Conservation (phyloP, 352 stramenopile species). For the Phytophthora vignae region DNA sequence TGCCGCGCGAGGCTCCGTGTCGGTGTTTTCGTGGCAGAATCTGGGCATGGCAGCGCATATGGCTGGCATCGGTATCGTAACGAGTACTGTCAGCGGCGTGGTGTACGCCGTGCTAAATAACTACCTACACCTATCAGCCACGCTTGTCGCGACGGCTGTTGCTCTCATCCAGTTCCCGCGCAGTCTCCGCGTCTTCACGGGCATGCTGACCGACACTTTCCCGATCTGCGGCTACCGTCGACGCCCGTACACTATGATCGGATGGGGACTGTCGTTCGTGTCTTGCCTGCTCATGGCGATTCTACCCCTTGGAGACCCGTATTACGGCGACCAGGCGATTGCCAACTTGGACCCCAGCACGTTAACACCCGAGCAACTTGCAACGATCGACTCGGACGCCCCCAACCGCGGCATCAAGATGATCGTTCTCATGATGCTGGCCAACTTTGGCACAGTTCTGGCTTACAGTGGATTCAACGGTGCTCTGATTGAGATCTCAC, state of each 20-base stretch:
- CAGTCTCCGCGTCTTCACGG: conserved; percentile 56
- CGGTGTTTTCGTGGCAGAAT: conserved; percentile 11
- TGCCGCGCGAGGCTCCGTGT: too few relatives aligned
- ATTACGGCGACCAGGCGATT: background rate
- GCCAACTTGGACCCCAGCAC: too few relatives aligned
- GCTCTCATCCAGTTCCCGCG: conserved; percentile 48
- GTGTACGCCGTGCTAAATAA: conserved; percentile 40
- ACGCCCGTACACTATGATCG: conserved; percentile 45
- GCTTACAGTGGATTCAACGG: conserved; percentile 65
- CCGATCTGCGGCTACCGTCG: conserved; percentile 55
- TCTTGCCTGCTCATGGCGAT: conserved; percentile 38
- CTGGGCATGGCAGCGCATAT: conserved; percentile 46
- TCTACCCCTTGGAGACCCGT: conserved; percentile 16
- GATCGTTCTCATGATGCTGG: conserved; percentile 64
- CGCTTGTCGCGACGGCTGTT: conserved; percentile 35
- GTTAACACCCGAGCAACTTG: conserved; percentile 11
- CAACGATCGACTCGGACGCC: conserved; percentile 38
- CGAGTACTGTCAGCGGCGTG: conserved; percentile 40
- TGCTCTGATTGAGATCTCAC: conserved; percentile 50
- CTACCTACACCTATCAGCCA: conserved; percentile 38
- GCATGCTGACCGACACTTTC: conserved; percentile 49
- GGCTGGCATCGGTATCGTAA: conserved; percentile 40
- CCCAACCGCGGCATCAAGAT: conserved; percentile 44
- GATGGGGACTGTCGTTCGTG: conserved; percentile 42
- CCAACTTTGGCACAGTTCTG: conserved; percentile 69